Evolutionary conservation across 257 asterid genomes (phyloP).

Genomic region (Rehmannia glutinosa): DNA sequence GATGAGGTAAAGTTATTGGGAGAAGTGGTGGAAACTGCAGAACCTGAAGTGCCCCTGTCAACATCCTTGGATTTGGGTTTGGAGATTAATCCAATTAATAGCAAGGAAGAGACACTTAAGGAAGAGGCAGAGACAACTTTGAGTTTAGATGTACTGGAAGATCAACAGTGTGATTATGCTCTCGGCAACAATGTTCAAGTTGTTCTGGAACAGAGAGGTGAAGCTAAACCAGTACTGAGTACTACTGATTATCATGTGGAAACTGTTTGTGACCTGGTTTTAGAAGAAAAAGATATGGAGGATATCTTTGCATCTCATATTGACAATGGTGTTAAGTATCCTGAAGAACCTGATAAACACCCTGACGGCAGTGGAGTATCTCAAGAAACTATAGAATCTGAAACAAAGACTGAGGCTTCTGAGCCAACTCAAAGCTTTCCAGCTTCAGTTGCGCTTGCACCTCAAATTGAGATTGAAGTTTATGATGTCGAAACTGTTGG

Average conservation of each 20-base stretch:
- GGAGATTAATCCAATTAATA: neutral
- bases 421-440: slow-evolving; percentile 22
- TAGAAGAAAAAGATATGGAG: slow-evolving; percentile 20
- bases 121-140: slow-evolving; percentile 16
- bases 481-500: slow-evolving; percentile 23
- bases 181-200: slow-evolving; percentile 10
- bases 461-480: slow-evolving; percentile 15
- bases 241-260: slow-evolving; percentile 15
- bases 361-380: slow-evolving; percentile 16
- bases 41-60: slow-evolving; percentile 16
- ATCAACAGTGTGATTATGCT: slow-evolving; percentile 19
- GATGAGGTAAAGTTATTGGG: slow-evolving; percentile 13
- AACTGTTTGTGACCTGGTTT: slow-evolving; percentile 18
- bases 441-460: slow-evolving; percentile 16
- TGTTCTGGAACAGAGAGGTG: slow-evolving; percentile 18
- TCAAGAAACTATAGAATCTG: slow-evolving; percentile 14
- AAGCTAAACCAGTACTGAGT: slow-evolving; percentile 12
- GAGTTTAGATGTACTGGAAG: slow-evolving; percentile 17
- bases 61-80: slow-evolving; percentile 5
- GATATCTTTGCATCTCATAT: slow-evolving; percentile 9
- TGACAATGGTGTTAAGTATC: slow-evolving; percentile 19
- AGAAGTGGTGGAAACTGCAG: slow-evolving; percentile 20
- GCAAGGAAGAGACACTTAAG: slow-evolving; percentile 7
- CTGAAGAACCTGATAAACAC: slow-evolving; percentile 21
- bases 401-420: slow-evolving; percentile 20